These are phyloP conservation scores for Prunus mongolica DNA, from an alignment of 306 rosid genomes.

Conservation along the genomic window DNA sequence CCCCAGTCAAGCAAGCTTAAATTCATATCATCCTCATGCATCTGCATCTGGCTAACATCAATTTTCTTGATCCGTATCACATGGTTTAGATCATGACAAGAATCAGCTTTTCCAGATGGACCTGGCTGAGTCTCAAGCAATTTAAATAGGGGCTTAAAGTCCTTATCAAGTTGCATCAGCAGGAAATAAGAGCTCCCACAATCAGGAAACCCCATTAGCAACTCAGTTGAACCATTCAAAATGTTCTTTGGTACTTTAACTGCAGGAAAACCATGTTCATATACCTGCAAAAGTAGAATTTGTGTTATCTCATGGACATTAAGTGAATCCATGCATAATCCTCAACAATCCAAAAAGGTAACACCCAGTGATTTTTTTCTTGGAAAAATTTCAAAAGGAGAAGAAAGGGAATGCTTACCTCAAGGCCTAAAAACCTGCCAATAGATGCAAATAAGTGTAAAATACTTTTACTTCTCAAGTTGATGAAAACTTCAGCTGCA, in stretches of 20 bases:
- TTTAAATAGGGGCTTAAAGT: slow-evolving; percentile 82
- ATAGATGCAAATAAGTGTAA: slow-evolving; percentile 90
- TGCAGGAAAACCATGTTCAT: slow-evolving; percentile 69
- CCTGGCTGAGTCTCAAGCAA: slow-evolving; percentile 76
- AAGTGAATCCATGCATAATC: slow-evolving; percentile 7
- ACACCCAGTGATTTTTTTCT: not conserved
- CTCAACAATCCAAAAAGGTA: not conserved
- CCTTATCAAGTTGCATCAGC: slow-evolving; percentile 89
- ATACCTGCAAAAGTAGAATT: slow-evolving; percentile 57
- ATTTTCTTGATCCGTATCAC: slow-evolving; percentile 67
- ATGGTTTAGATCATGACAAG: slow-evolving; percentile 52
- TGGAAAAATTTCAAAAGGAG: not conserved
- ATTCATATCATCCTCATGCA: slow-evolving; percentile 88
- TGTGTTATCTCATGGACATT: not conserved
- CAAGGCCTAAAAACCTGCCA: slow-evolving; percentile 85
- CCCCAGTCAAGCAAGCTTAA: slow-evolving; percentile 74
- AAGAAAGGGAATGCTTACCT: slow-evolving; percentile 49
- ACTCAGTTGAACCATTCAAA: slow-evolving; percentile 63
- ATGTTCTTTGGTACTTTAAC: slow-evolving; percentile 72
- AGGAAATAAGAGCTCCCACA: slow-evolving; percentile 82
- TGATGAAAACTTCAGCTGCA: slow-evolving; percentile 83
- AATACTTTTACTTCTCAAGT: slow-evolving; percentile 86
- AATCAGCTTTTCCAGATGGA: slow-evolving; percentile 54
- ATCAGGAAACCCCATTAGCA: slow-evolving; percentile 94
- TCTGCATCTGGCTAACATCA: slow-evolving; percentile 78